Percentiles rank a stretch among this genome's conserved stretches.
These are phyloP conservation scores for Carallia brachiata DNA, from an alignment of 345 rosid genomes.

Conservation along the genomic window DNA sequence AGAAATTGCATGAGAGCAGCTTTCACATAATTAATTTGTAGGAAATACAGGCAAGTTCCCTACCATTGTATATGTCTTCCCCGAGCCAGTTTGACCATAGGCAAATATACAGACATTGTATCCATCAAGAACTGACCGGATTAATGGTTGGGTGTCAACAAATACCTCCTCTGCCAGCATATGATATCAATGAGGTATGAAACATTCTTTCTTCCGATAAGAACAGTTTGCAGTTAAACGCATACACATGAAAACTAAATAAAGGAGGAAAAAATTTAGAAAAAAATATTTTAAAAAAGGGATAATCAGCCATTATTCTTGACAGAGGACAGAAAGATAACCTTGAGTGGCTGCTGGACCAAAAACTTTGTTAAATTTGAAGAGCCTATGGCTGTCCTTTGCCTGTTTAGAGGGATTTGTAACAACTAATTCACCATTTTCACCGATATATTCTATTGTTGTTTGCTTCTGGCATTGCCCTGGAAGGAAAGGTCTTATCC, in stretches of 20 bases:
- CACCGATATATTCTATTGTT: conserved; percentile 71
- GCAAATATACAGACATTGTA: conserved; percentile 96
- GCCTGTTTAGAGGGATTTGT: conserved; percentile 80
- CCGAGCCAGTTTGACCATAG: conserved; percentile 99
- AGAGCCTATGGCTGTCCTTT: conserved; percentile 70
- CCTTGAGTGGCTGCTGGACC: conserved; percentile 86
- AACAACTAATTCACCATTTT: conserved; percentile 87
- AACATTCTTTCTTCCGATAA: neutral
- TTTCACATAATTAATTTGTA: conserved; percentile 10
- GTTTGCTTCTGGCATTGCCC: conserved; percentile 79
- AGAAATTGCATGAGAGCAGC: conserved; percentile 11
- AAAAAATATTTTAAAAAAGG: neutral
- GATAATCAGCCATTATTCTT: neutral
- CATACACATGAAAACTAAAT: neutral
- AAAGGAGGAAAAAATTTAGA: neutral
- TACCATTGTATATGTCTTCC: conserved; percentile 98
- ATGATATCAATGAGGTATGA: neutral
- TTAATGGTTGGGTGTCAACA: conserved; percentile 83
- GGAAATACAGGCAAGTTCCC: conserved; percentile 10
- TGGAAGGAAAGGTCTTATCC: conserved; percentile 87
- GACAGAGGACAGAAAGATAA: conserved; percentile 20
- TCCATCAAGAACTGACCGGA: conserved; percentile 94
- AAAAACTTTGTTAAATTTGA: conserved; percentile 91
- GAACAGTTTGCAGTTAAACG: conserved; percentile 6
- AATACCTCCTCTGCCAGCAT: conserved; percentile 75